Conservation (phyloP, 108 stramenopile genomes). For the Cyclotella kingstonii region DNA sequence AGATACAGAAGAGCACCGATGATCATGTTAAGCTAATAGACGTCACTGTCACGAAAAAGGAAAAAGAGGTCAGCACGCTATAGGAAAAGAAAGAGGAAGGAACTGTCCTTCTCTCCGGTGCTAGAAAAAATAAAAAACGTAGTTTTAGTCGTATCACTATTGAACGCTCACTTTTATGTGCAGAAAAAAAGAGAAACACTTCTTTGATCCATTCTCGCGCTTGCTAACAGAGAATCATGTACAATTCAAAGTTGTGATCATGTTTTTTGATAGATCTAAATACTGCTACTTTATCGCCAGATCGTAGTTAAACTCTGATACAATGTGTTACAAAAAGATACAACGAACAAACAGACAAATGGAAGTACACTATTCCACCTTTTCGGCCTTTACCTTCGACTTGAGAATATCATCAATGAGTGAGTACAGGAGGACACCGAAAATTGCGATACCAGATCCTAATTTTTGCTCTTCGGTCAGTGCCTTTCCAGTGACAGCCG, state of each 20-base stretch:
- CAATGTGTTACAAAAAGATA: no score
- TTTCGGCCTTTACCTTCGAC: constrained; percentile 37
- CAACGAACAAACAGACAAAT: background rate
- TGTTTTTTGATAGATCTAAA: no score
- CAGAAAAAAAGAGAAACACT: no score
- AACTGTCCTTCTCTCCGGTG: background rate
- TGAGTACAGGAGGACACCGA: constrained; percentile 51
- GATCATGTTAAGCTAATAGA: constrained; percentile 85
- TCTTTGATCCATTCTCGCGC: no score
- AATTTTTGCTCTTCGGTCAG: constrained; percentile 57
- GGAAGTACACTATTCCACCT: constrained; percentile 11
- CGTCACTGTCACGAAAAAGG: constrained; percentile 83
- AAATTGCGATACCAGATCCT: constrained; percentile 48
- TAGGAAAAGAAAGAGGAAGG: constrained; percentile 29
- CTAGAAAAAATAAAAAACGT: background rate
- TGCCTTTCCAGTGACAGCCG: constrained; percentile 50
- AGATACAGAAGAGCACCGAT: constrained; percentile 91
- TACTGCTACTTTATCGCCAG: no score
- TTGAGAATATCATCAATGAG: constrained; percentile 55
- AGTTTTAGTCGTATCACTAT: no score
- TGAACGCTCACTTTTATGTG: no score
- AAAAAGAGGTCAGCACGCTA: constrained; percentile 93
- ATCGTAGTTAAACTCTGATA: no score
- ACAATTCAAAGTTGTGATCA: no score
- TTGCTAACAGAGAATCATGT: no score